A percentile compares a stretch with the other conserved stretches of the same genome.
Evolutionary conservation across 176 grass and related monocot species (phyloP).

Genomic region (Oryza glaberrima): DNA sequence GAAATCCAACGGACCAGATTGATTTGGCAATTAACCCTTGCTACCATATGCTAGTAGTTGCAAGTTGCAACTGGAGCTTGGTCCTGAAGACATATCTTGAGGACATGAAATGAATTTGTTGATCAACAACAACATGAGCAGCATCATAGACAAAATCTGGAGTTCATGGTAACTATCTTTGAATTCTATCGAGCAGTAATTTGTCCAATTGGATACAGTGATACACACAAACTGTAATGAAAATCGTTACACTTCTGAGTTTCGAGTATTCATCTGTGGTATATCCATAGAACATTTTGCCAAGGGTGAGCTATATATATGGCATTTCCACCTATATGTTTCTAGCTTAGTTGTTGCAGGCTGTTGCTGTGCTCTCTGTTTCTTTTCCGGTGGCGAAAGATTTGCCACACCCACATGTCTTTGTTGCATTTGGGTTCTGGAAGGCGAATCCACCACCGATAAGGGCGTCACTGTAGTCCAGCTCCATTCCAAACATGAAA

Average conservation of each 20-base stretch:
- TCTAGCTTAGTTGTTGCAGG: constrained; percentile 63
- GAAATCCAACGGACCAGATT: constrained; percentile 1
- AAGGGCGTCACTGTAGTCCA: constrained; percentile 90
- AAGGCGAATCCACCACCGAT: constrained; percentile 89
- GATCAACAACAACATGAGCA: neutral
- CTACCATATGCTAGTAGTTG: neutral
- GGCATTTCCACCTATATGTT: constrained; percentile 14
- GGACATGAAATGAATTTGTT: neutral
- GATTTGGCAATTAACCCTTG: neutral
- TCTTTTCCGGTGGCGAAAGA: constrained; percentile 76
- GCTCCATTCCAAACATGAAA: constrained; percentile 94
- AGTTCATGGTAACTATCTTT: constrained; percentile 1
- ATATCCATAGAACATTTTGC: constrained; percentile 2
- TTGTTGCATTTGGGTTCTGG: constrained; percentile 91
- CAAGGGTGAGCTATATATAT: constrained; percentile 1
- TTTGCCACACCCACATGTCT: constrained; percentile 96
- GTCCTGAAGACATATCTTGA: no score
- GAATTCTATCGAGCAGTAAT: constrained; percentile 37
- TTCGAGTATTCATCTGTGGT: constrained; percentile 24
- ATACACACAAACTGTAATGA: constrained; percentile 29
- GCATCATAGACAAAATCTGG: neutral
- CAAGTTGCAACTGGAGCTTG: neutral
- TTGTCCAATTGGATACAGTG: constrained; percentile 1
- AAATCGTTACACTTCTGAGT: constrained; percentile 6
- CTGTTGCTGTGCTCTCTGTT: constrained; percentile 52